Evolutionary conservation across 768 basidiomycete genomes (phyloP).

Genomic region (Termitomyces titanicus): DNA sequence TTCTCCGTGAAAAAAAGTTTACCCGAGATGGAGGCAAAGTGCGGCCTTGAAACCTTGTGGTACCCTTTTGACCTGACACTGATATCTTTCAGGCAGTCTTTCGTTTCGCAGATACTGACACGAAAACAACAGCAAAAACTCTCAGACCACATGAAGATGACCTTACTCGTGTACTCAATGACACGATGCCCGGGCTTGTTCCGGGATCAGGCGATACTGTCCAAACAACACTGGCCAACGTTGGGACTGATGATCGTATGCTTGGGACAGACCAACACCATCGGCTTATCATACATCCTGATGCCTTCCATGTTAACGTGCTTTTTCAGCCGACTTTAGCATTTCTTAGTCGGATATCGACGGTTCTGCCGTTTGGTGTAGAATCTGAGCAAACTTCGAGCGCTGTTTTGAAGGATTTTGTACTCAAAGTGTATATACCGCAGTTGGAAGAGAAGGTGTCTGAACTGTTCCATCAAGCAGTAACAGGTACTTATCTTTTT

Average conservation of each 20-base stretch:
- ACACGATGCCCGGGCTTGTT: constrained; percentile 93
- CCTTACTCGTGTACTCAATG: constrained; percentile 75
- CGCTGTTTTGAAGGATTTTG: constrained; percentile 86
- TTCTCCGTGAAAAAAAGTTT: constrained; percentile 80
- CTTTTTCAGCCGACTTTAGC: constrained; percentile 92
- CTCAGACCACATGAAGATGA: constrained; percentile 82
- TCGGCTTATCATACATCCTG: constrained; percentile 79
- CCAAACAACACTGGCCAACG: constrained; percentile 55
- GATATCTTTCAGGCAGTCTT: constrained; percentile 63
- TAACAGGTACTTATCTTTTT: constrained; percentile 49
- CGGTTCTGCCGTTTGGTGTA: constrained; percentile 67
- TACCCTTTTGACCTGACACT: background rate
- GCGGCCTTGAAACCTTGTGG: background rate
- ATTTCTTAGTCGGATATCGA: constrained; percentile 72
- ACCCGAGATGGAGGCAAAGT: constrained; percentile 81
- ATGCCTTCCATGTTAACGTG: constrained; percentile 91
- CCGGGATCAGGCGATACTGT: constrained; percentile 63
- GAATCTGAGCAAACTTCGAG: constrained; percentile 66
- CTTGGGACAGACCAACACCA: constrained; percentile 77
- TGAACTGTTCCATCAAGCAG: constrained; percentile 79
- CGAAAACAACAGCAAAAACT: constrained; percentile 60
- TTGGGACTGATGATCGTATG: constrained; percentile 71
- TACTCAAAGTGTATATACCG: constrained; percentile 87
- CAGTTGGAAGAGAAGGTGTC: constrained; percentile 95
- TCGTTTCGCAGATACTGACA: constrained; percentile 88